Evolutionary conservation across 106 monocot species (phyloP).

Genomic region (Dendrobium officinale): DNA sequence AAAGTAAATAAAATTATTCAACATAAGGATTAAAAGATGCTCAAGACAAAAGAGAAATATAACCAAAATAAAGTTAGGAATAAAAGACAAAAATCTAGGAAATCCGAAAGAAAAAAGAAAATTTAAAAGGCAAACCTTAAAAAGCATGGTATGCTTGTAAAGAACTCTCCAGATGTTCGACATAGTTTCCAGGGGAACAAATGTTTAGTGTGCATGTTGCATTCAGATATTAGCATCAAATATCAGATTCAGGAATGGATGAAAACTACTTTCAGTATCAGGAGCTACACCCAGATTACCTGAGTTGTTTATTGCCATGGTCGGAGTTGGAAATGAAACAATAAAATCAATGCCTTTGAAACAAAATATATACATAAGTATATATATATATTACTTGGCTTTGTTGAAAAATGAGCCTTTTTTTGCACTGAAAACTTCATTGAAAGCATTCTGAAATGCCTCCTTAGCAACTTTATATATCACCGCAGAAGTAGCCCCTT

Average conservation of each 20-base stretch:
- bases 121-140: not conserved
- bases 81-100: not conserved
- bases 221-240: not conserved
- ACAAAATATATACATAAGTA: not conserved
- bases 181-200: not conserved
- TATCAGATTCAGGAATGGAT: not conserved
- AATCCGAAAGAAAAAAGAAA: not conserved
- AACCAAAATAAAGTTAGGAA: not conserved
- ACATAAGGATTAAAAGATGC: not conserved
- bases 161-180: not conserved
- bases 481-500: conserved; percentile 61
- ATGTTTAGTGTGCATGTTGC: not conserved
- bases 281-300: too few species aligned
- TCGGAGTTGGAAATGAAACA: not conserved
- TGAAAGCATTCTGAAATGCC: conserved; percentile 63
- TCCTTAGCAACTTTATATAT: conserved; percentile 76
- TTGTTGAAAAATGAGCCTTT: conserved; percentile 29
- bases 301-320: not conserved
- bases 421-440: conserved; percentile 64
- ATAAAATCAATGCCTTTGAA: not conserved
- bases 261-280: not conserved
- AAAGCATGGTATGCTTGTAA: not conserved
- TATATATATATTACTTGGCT: conserved; percentile 22
- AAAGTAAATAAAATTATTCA: not conserved
- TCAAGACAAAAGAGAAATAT: not conserved